A percentile compares a stretch with the other conserved stretches of the same genome.
phyloP scores from a whole-genome alignment of 345 rosid genomes.

The Anacardium occidentale region DNA sequence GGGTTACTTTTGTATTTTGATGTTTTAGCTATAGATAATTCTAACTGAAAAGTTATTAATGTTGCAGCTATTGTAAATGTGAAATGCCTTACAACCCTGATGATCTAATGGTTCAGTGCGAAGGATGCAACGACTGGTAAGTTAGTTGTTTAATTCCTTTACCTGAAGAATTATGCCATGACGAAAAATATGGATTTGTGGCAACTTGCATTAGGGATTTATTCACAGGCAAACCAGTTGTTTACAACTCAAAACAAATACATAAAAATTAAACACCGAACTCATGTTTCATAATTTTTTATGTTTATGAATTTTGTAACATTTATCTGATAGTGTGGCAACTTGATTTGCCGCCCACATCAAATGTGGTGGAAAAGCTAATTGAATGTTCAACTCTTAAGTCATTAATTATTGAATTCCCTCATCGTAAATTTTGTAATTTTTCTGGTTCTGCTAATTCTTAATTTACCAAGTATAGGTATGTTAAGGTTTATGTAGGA shows the following conservation, averaged over 20 bases:
- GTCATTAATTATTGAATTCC: neutral
- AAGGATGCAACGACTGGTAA: constrained; percentile 91
- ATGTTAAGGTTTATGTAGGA: neutral
- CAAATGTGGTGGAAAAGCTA: neutral
- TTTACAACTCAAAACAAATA: too few relatives aligned
- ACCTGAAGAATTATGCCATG: too few relatives aligned
- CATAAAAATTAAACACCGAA: too few relatives aligned
- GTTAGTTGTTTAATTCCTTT: constrained; percentile 18
- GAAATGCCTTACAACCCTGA: constrained; percentile 99
- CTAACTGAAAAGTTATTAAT: neutral
- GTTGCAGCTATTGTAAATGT: constrained; percentile 87
- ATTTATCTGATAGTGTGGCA: neutral
- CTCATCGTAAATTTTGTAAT: neutral
- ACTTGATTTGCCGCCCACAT: neutral
- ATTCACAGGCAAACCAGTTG: too few relatives aligned
- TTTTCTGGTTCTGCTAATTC: neutral
- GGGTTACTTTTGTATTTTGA: neutral
- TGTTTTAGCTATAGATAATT: neutral
- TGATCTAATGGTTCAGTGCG: constrained; percentile 96
- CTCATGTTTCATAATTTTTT: constrained; percentile 2
- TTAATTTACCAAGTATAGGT: neutral
- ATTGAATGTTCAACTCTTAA: neutral
- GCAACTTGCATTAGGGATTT: too few relatives aligned
- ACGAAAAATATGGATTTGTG: too few relatives aligned
- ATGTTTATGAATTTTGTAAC: neutral